Evolutionary conservation across 148 eudicot species (phyloP), one percentile per base, ranked within the genome.

Genomic region (Rhododendron ovatum): DNA sequence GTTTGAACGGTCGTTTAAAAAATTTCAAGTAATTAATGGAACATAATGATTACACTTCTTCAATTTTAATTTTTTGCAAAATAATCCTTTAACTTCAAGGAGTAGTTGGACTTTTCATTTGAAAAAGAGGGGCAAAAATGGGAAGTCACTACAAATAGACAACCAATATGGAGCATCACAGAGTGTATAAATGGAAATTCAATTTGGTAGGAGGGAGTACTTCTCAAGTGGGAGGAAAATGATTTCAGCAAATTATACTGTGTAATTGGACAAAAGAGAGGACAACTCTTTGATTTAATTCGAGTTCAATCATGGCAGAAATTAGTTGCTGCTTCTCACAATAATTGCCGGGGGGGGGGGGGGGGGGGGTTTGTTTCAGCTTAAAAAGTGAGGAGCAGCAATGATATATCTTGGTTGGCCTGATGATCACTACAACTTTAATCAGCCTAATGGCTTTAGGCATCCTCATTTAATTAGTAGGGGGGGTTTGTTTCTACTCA

Each of bases 241-340:
- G 39, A 82, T 61, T 71, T 37, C 53, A 12, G 7, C 57, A 83
- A 83, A 43, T 24, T 11, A 15, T 7, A 47, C 24, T 28, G 0
- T 28, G n/a, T 28, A 13, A 80, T 14, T 13, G 20, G 50, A 12
- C 57, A 11, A 79, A 48, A 48, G 59, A 22, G 28, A 20, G 50
- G 15, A 15, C 57, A 79, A 51, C 33, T 5, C n/a, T 78, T 78
- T 45, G 2, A 78, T 10, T 8, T 43, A 47, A 78, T 78, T 78
- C 30, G 74, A 83, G 77, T 65, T 67, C 57, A 83, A 43, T 43
- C 37, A 83, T 65, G 85, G n/a, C 81, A 51, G 47, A 30, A n/a
- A 26, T 33, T 33, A 80, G 48, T 67, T 50, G 53, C 37, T 71
- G n/a, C 22, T 80, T 65, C 50, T 5, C 45, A 8, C n/a, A 48